A percentile compares a stretch with the other conserved stretches of the same genome.
Conservation (phyloP, 768 basidiomycete species). For the Phaffia australis region DNA sequence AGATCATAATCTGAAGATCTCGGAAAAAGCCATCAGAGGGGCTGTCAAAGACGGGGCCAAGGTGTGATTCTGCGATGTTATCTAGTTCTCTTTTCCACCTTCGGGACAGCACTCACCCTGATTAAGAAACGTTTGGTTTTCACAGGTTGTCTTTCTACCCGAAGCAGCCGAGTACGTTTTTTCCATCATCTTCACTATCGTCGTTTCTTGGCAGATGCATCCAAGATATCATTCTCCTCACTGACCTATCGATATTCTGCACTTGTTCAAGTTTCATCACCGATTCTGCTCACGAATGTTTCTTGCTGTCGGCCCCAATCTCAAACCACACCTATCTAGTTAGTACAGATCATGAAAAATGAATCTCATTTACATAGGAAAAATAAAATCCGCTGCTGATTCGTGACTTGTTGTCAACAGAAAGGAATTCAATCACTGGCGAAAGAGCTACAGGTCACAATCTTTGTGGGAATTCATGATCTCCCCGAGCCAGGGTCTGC, state of each 20-base stretch:
- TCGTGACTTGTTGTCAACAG: neutral
- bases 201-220: neutral
- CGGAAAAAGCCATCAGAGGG: slow-evolving; percentile 26
- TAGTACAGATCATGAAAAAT: too few relatives aligned
- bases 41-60: slow-evolving; percentile 31
- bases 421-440: slow-evolving; percentile 31
- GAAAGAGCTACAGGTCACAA: slow-evolving; percentile 32
- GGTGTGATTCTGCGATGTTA: slow-evolving; percentile 18
- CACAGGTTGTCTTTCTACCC: slow-evolving; percentile 32
- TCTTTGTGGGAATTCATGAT: slow-evolving; percentile 34
- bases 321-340: slow-evolving; percentile 20
- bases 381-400: neutral
- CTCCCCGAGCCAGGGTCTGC: slow-evolving; percentile 29
- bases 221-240: neutral
- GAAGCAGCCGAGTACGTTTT: slow-evolving; percentile 35
- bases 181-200: slow-evolving; percentile 14
- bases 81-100: too few relatives aligned
- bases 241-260: neutral
- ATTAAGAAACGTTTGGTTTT: slow-evolving; percentile 20
- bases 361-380: neutral
- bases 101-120: neutral
- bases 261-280: slow-evolving; percentile 18
- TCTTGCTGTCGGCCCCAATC: slow-evolving; percentile 31
- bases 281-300: slow-evolving; percentile 27
- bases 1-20: slow-evolving; percentile 30